Evolutionary conservation across 2,329 filamentous ascomycete genomes (phyloP).

Genomic region (Hypocrella siamensis): DNA sequence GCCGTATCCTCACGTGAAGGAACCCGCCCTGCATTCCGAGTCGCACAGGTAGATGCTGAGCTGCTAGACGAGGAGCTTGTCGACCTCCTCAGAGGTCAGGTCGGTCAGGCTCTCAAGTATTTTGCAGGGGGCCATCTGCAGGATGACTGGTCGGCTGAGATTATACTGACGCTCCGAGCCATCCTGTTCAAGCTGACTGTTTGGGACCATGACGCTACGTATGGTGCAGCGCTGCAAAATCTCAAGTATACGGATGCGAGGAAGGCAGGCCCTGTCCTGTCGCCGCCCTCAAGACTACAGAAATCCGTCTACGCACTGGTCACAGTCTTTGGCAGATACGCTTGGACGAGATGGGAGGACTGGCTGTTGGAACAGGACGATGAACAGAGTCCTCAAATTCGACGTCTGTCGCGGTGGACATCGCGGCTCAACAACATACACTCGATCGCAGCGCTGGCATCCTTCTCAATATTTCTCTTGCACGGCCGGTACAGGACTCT

Average conservation of each 20-base stretch:
- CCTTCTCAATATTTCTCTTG: slow-evolving; percentile 80
- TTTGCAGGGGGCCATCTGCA: slow-evolving; percentile 58
- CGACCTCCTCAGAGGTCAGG: slow-evolving; percentile 69
- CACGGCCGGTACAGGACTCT: slow-evolving; percentile 86
- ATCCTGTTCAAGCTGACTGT: slow-evolving; percentile 87
- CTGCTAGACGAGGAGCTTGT: slow-evolving; percentile 87
- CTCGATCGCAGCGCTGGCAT: slow-evolving; percentile 65
- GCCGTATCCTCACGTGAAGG: slow-evolving; percentile 58
- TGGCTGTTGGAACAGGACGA: slow-evolving; percentile 67
- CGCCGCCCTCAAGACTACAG: slow-evolving; percentile 63
- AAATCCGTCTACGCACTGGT: slow-evolving; percentile 72
- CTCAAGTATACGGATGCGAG: slow-evolving; percentile 80
- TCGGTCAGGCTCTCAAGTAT: slow-evolving; percentile 77
- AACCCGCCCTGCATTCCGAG: slow-evolving; percentile 73
- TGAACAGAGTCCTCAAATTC: slow-evolving; percentile 32
- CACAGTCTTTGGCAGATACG: slow-evolving; percentile 77
- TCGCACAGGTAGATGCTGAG: slow-evolving; percentile 92
- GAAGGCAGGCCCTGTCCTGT: slow-evolving; percentile 41
- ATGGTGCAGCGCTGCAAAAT: slow-evolving; percentile 85
- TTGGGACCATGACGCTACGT: slow-evolving; percentile 93
- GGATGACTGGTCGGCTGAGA: slow-evolving; percentile 80
- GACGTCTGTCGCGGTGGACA: slow-evolving; percentile 52
- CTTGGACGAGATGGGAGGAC: slow-evolving; percentile 83
- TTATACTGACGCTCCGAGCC: slow-evolving; percentile 59
- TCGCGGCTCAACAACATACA: slow-evolving; percentile 56